Evolutionary conservation across 179 eudicot species (phyloP).

Genomic region (Gypsophila paniculata): DNA sequence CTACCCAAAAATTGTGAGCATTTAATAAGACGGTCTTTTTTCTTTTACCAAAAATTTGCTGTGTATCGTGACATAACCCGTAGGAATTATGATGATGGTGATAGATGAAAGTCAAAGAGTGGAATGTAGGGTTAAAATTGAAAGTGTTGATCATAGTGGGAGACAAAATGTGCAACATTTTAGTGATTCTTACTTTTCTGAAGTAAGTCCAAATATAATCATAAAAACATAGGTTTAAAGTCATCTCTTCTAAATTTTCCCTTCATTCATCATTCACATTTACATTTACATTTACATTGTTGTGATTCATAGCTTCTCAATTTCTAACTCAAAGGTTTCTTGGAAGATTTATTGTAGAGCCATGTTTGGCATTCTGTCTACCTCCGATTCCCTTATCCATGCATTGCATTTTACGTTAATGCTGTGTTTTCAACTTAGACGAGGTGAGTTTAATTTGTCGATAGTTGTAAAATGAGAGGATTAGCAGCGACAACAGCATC

Average conservation of each 20-base stretch:
- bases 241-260: neutral
- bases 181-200: neutral
- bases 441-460: neutral
- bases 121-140: constrained; percentile 11
- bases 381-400: neutral
- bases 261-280: neutral
- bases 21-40: too few relatives aligned
- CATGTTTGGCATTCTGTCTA: constrained; percentile 18
- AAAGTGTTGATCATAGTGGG: neutral
- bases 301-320: neutral
- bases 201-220: constrained; percentile 1
- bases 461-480: too few relatives aligned
- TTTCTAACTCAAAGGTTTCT: neutral
- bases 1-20: too few relatives aligned
- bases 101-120: constrained; percentile 10
- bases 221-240: constrained; percentile 10
- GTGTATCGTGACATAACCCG: neutral
- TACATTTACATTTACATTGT: neutral
- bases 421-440: neutral
- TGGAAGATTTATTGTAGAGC: constrained; percentile 8
- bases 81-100: neutral
- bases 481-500: too few relatives aligned
- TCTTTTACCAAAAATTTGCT: too few relatives aligned
- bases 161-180: constrained; percentile 11
- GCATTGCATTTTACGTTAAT: neutral